A percentile compares a stretch with the other conserved stretches of the same genome.
Evolutionary conservation across 805 yeast genomes (phyloP).

Genomic region (Yarrowia sp.): DNA sequence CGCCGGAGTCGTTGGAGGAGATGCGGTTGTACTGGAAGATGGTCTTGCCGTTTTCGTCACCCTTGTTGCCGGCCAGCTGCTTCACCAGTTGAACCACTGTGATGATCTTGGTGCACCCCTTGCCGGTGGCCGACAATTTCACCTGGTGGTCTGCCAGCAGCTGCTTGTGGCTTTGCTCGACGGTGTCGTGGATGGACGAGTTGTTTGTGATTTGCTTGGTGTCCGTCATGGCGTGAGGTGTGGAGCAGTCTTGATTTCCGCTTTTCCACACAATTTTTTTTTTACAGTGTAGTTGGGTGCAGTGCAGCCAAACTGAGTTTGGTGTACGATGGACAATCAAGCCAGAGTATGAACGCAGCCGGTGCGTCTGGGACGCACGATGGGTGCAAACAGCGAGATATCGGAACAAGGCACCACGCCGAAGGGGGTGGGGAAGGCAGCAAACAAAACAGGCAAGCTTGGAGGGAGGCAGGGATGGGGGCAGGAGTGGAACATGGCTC

Average conservation of each 20-base stretch:
- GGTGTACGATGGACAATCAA: slow-evolving; percentile 1
- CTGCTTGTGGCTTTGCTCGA: neutral
- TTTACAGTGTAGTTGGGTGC: slow-evolving; percentile 15
- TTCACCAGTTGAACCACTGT: slow-evolving; percentile 33
- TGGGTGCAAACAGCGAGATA: neutral
- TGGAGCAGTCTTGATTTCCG: neutral
- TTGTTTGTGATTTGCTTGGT: neutral
- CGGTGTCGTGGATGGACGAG: slow-evolving; percentile 15
- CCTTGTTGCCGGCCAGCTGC: slow-evolving; percentile 23
- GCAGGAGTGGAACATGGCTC: neutral
- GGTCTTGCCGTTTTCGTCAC: neutral
- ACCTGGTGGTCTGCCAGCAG: slow-evolving; percentile 17
- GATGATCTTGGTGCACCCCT: slow-evolving; percentile 32
- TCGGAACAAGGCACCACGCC: slow-evolving; percentile 11
- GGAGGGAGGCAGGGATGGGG: neutral
- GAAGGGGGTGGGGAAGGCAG: slow-evolving; percentile 12
- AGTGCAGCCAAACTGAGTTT: neutral
- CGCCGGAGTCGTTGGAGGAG: neutral
- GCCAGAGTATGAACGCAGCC: neutral
- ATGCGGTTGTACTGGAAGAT: slow-evolving; percentile 32
- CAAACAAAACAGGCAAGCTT: neutral
- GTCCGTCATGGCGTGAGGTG: neutral
- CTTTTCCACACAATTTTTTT: neutral
- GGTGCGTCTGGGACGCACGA: neutral
- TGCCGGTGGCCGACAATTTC: slow-evolving; percentile 14